Evolutionary conservation across 148 eudicot genomes (phyloP).

Genomic region (Camellia japonica): DNA sequence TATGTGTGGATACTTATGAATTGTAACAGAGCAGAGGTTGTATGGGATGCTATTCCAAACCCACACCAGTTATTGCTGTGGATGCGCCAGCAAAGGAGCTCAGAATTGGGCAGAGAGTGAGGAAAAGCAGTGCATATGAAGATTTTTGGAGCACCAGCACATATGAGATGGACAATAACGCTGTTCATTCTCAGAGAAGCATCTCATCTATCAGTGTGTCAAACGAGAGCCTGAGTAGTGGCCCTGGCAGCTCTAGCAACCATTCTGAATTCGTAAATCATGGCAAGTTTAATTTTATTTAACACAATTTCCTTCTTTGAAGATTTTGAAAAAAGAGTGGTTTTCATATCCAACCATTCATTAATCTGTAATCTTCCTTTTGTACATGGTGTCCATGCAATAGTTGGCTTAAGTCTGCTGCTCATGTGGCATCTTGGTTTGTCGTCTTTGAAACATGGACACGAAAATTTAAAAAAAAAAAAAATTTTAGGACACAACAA

Average conservation of each 20-base stretch:
- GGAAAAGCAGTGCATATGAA: constrained; percentile 52
- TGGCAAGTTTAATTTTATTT: constrained; percentile 39
- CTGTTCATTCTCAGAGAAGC: constrained; percentile 66
- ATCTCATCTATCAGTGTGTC: constrained; percentile 64
- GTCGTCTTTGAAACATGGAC: not conserved
- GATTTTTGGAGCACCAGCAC: constrained; percentile 90
- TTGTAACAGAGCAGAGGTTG: constrained; percentile 73
- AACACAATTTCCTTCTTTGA: no score
- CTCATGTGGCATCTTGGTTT: not conserved
- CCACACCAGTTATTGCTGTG: constrained; percentile 36
- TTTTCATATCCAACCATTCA: not conserved
- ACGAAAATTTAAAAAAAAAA: no score
- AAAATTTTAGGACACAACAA: no score
- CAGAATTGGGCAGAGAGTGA: constrained; percentile 39
- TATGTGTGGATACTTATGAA: constrained; percentile 23
- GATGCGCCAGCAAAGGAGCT: constrained; percentile 60
- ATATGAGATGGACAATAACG: constrained; percentile 52
- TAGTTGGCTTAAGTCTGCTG: not conserved
- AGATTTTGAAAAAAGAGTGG: not conserved
- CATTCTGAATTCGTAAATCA: constrained; percentile 65
- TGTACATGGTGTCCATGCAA: not conserved
- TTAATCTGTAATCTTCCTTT: not conserved
- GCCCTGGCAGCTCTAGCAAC: constrained; percentile 31
- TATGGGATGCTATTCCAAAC: constrained; percentile 58
- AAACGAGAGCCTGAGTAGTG: constrained; percentile 46